Conservation (phyloP, 2,329 filamentous ascomycete species). For the Curvularia sp. region DNA sequence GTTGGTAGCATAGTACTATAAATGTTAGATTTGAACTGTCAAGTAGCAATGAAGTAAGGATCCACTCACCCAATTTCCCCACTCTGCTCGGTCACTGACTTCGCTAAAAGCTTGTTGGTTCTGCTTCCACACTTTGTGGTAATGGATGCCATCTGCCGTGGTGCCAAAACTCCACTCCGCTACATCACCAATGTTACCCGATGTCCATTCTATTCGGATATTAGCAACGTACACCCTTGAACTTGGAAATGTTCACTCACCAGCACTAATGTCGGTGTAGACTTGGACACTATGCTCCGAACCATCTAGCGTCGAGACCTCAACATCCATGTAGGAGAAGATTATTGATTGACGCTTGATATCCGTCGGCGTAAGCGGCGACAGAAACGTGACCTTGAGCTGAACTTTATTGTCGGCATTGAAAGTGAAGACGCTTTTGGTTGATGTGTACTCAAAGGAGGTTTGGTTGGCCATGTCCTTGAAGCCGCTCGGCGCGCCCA, state of each 20-base stretch:
- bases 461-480: conserved; percentile 63
- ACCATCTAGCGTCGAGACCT: conserved; percentile 69
- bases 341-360: conserved; percentile 71
- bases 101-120: conserved; percentile 59
- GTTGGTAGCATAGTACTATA: conserved; percentile 60
- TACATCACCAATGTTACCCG: conserved; percentile 64
- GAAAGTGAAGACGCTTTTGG: conserved; percentile 73
- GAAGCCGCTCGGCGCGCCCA: conserved; percentile 60
- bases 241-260: conserved; percentile 52
- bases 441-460: conserved; percentile 74
- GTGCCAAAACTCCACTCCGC: conserved; percentile 68
- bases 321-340: conserved; percentile 74
- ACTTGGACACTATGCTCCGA: conserved; percentile 69
- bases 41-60: neutral
- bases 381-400: conserved; percentile 74
- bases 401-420: conserved; percentile 66
- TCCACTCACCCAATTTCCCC: conserved; percentile 55
- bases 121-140: conserved; percentile 65
- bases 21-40: conserved; percentile 3
- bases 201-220: conserved; percentile 69
- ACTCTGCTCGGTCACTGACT: conserved; percentile 58
- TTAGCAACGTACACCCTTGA: conserved; percentile 13
- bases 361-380: conserved; percentile 72
- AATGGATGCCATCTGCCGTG: conserved; percentile 56
- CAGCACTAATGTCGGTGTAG: conserved; percentile 75